Evolutionary conservation across 768 basidiomycete species (phyloP).

Genomic region (Sporobolomyces phaffii): DNA sequence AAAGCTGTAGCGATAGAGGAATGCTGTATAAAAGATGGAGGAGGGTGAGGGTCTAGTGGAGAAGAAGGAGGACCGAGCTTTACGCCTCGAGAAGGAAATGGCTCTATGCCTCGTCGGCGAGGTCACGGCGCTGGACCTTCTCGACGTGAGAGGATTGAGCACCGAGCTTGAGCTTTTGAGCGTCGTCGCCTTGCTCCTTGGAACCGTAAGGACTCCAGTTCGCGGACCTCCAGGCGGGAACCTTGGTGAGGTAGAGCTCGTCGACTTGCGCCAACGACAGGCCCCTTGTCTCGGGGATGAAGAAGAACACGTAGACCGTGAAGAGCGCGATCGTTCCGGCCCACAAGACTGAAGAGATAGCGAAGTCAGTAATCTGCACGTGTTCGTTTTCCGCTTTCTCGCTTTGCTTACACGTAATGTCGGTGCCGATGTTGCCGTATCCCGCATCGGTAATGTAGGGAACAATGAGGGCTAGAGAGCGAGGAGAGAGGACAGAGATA

Average conservation of each 20-base stretch:
- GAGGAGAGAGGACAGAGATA: background rate
- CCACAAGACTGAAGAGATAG: too few relatives aligned
- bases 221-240: constrained; percentile 21
- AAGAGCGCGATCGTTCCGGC: constrained; percentile 15
- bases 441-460: constrained; percentile 35
- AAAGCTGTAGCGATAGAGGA: too few relatives aligned
- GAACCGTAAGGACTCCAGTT: constrained; percentile 25
- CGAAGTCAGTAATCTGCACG: background rate
- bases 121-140: constrained; percentile 24
- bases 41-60: background rate
- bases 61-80: too few relatives aligned
- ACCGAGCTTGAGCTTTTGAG: constrained; percentile 32
- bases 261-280: constrained; percentile 31
- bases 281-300: constrained; percentile 33
- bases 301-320: constrained; percentile 23
- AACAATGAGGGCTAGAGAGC: constrained; percentile 15
- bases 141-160: constrained; percentile 22
- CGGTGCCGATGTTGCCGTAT: constrained; percentile 29
- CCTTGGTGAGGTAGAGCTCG: constrained; percentile 33
- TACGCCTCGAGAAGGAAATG: background rate
- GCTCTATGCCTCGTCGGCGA: constrained; percentile 19
- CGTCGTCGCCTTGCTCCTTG: constrained; percentile 22
- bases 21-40: constrained; percentile 12
- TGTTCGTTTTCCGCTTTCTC: background rate
- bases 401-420: background rate